A percentile compares a stretch with the other conserved stretches of the same genome.
These are phyloP conservation scores for Erysiphe neolycopersici DNA, from an alignment of 2,329 filamentous ascomycete species.

Conservation along the genomic window DNA sequence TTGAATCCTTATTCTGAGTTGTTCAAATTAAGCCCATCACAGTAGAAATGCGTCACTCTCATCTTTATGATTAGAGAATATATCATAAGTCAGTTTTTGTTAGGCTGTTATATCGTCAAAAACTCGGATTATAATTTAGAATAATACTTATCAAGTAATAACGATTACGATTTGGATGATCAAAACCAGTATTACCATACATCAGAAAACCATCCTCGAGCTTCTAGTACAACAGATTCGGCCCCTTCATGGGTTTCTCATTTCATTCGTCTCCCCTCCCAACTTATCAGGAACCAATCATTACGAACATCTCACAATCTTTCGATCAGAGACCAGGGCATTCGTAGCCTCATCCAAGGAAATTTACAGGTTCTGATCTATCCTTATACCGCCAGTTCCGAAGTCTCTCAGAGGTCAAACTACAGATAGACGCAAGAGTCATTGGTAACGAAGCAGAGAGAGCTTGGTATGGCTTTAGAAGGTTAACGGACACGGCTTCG, in stretches of 20 bases:
- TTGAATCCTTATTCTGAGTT: background rate
- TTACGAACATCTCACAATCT: background rate
- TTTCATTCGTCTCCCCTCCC: background rate
- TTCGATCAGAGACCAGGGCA: background rate
- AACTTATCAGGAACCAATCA: background rate
- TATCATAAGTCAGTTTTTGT: background rate
- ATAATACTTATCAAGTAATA: background rate
- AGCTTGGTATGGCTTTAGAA: background rate
- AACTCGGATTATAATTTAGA: too few relatives aligned
- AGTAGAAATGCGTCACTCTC: background rate
- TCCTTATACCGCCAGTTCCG: background rate
- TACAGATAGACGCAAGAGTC: background rate
- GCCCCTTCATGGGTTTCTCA: background rate
- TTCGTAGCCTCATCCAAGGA: background rate
- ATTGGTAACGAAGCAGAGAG: background rate
- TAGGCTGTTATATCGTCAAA: too few relatives aligned
- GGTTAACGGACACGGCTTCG: background rate
- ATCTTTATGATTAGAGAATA: background rate
- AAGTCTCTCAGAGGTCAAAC: background rate
- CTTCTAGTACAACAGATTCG: background rate
- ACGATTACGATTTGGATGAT: background rate
- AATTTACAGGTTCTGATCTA: background rate
- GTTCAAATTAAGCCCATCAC: background rate
- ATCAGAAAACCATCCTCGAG: background rate
- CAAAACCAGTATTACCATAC: background rate